Evolutionary conservation across 2,329 filamentous ascomycete genomes (phyloP).

Genomic region (Colletotrichum sansevieriae): DNA sequence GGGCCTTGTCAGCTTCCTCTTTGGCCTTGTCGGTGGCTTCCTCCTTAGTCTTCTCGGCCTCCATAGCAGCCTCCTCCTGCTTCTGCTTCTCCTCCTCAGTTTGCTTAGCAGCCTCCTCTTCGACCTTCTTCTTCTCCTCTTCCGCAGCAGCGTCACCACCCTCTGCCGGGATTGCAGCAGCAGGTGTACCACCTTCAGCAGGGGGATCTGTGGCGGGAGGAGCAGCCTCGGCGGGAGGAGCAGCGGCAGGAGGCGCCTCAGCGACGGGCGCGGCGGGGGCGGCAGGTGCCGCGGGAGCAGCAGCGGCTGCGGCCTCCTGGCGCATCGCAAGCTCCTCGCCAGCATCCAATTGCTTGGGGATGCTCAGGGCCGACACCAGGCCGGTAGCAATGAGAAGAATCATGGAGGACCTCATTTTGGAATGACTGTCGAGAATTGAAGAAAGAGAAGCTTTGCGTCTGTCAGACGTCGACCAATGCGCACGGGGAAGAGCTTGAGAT

Average conservation of each 20-base stretch:
- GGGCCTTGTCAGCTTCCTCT: no score
- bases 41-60: not conserved
- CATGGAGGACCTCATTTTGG: constrained; percentile 48
- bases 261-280: not conserved
- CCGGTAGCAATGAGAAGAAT: constrained; percentile 48
- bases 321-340: constrained; percentile 16
- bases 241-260: constrained; percentile 1
- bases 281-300: constrained; percentile 2
- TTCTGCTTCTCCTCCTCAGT: not conserved
- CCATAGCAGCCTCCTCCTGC: constrained; percentile 19
- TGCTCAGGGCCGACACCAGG: constrained; percentile 48
- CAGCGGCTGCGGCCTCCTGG: constrained; percentile 13
- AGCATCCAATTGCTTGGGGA: constrained; percentile 42
- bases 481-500: no score
- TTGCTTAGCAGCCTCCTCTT: constrained; percentile 34
- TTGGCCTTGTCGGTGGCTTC: no score
- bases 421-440: constrained; percentile 30
- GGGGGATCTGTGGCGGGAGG: constrained; percentile 3
- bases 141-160: constrained; percentile 32
- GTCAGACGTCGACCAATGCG: constrained; percentile 4
- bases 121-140: constrained; percentile 37
- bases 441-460: constrained; percentile 9
- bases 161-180: not conserved
- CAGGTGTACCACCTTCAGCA: not conserved
- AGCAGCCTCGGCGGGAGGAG: constrained; percentile 3